A percentile compares a stretch with the other conserved stretches of the same genome.
These are phyloP conservation scores for Helichrysum umbraculigerum DNA, from an alignment of 129 eudicot genomes.

Conservation along the genomic window DNA sequence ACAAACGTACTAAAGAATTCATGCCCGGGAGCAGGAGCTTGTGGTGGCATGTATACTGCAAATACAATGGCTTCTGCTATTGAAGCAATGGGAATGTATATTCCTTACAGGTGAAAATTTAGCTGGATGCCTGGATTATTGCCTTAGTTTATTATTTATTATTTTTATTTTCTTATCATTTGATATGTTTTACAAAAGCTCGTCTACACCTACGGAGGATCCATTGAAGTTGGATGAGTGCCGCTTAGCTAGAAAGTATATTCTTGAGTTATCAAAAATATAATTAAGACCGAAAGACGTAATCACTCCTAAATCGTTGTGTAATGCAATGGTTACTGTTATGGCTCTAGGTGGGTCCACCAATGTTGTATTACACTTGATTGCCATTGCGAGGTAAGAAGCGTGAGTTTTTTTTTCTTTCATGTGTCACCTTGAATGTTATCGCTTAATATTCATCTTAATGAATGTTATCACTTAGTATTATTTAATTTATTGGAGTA, in stretches of 20 bases:
- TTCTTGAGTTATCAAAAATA: slow-evolving; percentile 83
- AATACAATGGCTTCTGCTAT: slow-evolving; percentile 76
- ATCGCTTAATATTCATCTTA: no score
- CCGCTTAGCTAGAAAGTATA: slow-evolving; percentile 85
- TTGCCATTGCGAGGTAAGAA: slow-evolving; percentile 91
- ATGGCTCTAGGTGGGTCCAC: no score
- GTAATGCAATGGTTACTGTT: slow-evolving; percentile 93
- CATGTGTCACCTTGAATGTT: neutral
- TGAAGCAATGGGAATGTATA: slow-evolving; percentile 97
- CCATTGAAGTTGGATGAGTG: slow-evolving; percentile 91
- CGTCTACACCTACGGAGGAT: slow-evolving; percentile 99
- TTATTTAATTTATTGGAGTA: no score
- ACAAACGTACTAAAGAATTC: slow-evolving; percentile 79
- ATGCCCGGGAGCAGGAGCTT: slow-evolving; percentile 99
- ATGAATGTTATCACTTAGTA: no score
- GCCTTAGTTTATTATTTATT: neutral
- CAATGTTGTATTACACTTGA: slow-evolving; percentile 97
- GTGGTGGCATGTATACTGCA: no score
- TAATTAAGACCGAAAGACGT: slow-evolving; percentile 91
- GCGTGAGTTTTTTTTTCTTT: neutral
- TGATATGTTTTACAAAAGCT: slow-evolving; percentile 45
- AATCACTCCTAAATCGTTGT: slow-evolving; percentile 75
- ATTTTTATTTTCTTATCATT: neutral
- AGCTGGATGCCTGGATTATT: no score
- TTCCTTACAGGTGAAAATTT: slow-evolving; percentile 84